Evolutionary conservation across 2,329 filamentous ascomycete species (phyloP), one percentile per base, ranked within the genome.

Genomic region (Fusarium nisikadoi): DNA sequence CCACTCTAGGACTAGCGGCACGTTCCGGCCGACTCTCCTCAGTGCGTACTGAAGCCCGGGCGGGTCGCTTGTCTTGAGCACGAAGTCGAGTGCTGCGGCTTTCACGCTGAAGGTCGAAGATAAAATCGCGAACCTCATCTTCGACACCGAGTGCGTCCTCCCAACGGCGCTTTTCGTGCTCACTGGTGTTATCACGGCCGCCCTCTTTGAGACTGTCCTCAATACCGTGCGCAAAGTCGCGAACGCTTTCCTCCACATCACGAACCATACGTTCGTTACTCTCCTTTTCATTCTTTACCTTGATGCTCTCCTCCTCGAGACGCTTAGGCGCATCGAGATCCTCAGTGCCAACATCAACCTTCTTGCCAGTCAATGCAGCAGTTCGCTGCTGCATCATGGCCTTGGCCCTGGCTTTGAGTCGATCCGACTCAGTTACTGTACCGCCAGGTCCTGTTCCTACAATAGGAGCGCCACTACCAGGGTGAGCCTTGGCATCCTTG

Each of bases 341-440:
- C 72, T 97, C 93, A 67, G 91, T 88, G 49, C 84, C 85, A 5
- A 85, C 81, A 41, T 93, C 90, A 50, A 92, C 84, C 79, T 95
- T 94, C 81, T 92, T 94, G 63, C 96, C 96, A 27, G 94, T 94
- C 71, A 99, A 84, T 23, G 96, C 95, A 62, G 96, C 96, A 74
- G 96, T 95, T 66, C 96, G 92, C 78, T 97, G 95, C 83, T 98
- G 95, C 96, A 99, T 99, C 91, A 98, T 97, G 42, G 95, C 95
- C 83, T 95, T 97, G 36, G 96, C 95, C 75, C 95, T 91, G 39
- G 96, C 96, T 85, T 98, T 98, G 74, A 98, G 89, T 59, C 95
- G 91, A 82, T 99, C 96, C 7, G 94, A 93, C 82, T 99, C 96
- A 0, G 96, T 99, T 45, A 99, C 90, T 47, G 90, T 84, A 57